A percentile compares a stretch with the other conserved stretches of the same genome.
These are phyloP conservation scores for Trichoderma virens DNA, from an alignment of 495 filamentous ascomycete species.

Conservation along the genomic window DNA sequence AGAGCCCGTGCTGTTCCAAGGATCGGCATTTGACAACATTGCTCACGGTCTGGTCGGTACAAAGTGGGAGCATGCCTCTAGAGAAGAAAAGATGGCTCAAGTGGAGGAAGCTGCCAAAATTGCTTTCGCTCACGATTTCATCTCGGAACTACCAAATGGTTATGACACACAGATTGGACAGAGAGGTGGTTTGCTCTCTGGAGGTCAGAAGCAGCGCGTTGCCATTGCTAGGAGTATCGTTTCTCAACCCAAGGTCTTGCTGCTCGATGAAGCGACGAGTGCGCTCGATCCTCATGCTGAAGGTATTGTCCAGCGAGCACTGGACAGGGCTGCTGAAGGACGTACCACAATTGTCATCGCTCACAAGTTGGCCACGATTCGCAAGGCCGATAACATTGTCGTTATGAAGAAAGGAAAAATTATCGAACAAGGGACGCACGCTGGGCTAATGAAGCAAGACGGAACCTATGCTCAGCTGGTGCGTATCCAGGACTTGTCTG, in stretches of 20 bases:
- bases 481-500: conserved; percentile 44
- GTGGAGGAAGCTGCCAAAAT: conserved; percentile 35
- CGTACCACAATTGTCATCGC: conserved; percentile 73
- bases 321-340: conserved; percentile 54
- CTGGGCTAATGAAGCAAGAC: conserved; percentile 45
- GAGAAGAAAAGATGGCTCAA: conserved; percentile 27
- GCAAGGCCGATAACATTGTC: conserved; percentile 61
- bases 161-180: conserved; percentile 42
- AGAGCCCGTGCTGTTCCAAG: conserved; percentile 39
- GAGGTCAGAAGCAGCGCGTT: conserved; percentile 49
- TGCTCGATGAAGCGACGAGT: conserved; percentile 77
- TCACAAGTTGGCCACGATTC: conserved; percentile 60
- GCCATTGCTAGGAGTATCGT: conserved; percentile 61
- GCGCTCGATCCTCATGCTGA: conserved; percentile 65
- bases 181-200: conserved; percentile 28
- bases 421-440: conserved; percentile 59
- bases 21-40: conserved; percentile 38
- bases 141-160: conserved; percentile 32
- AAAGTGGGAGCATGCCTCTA: conserved; percentile 27
- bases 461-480: conserved; percentile 41
- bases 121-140: conserved; percentile 36
- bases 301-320: conserved; percentile 53
- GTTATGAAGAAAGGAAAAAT: conserved; percentile 52
- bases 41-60: conserved; percentile 40
- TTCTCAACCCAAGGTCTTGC: conserved; percentile 60